These are phyloP conservation scores for Hysterangium stoloniferum DNA, from an alignment of 768 basidiomycete species.

Conservation along the genomic window DNA sequence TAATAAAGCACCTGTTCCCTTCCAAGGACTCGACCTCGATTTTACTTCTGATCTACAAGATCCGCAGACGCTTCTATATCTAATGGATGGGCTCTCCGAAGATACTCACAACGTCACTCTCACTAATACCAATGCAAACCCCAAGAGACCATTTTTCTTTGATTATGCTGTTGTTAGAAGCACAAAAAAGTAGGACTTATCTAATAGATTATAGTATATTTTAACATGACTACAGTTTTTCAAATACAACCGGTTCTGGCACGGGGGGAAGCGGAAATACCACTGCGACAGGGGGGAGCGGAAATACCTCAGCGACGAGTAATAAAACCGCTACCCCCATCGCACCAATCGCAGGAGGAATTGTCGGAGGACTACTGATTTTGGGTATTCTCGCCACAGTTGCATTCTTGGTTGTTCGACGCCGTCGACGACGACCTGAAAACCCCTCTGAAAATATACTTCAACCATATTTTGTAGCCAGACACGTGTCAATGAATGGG, in stretches of 20 bases:
- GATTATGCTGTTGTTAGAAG: constrained; percentile 8
- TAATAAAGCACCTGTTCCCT: neutral
- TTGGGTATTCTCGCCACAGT: neutral
- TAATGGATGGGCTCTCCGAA: constrained; percentile 3
- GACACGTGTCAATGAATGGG: too few relatives aligned
- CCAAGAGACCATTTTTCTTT: constrained; percentile 7
- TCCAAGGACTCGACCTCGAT: neutral
- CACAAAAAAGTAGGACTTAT: constrained; percentile 2
- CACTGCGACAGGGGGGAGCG: neutral
- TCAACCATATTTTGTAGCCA: too few relatives aligned
- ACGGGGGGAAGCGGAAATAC: neutral
- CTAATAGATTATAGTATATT: too few relatives aligned
- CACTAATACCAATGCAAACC: constrained; percentile 3
- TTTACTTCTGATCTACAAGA: constrained; percentile 1
- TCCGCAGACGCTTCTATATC: constrained; percentile 9
- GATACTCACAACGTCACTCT: constrained; percentile 4
- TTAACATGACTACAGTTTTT: neutral
- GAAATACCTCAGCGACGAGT: neutral
- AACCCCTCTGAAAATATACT: too few relatives aligned
- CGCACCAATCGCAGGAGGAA: neutral
- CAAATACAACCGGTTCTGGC: neutral
- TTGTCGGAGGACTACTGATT: neutral
- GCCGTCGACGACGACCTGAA: neutral
- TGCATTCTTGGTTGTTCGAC: neutral
- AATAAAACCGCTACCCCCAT: neutral